phyloP scores from a whole-genome alignment of 257 asterid genomes.

The Rubia yunnanensis region DNA sequence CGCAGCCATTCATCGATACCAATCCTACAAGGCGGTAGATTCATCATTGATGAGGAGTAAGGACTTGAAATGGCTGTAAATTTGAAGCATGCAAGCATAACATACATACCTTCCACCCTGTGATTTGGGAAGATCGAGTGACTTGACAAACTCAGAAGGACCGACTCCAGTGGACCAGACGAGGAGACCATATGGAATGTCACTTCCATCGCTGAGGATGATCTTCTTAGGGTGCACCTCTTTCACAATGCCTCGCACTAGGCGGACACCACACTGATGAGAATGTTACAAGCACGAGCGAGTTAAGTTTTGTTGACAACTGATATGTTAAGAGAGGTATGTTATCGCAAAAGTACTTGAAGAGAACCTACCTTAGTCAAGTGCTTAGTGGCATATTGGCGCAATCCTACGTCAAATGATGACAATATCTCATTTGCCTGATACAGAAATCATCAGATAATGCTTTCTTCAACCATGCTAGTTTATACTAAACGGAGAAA shows the following conservation, averaged over 20 bases:
- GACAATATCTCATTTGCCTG: slow-evolving; percentile 92
- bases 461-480: background rate
- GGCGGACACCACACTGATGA: slow-evolving; percentile 71
- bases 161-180: slow-evolving; percentile 98
- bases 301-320: no score
- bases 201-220: slow-evolving; percentile 83
- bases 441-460: background rate
- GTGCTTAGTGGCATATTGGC: slow-evolving; percentile 87
- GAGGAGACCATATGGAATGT: slow-evolving; percentile 88
- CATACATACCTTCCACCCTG: slow-evolving; percentile 77
- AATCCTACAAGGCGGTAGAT: slow-evolving; percentile 32
- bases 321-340: no score
- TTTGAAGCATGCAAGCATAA: background rate
- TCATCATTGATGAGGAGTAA: background rate
- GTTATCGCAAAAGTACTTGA: background rate
- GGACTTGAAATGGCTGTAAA: background rate
- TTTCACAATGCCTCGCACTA: slow-evolving; percentile 79
- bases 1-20: slow-evolving; percentile 86
- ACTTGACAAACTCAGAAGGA: slow-evolving; percentile 60
- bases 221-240: slow-evolving; percentile 66
- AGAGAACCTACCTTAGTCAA: slow-evolving; percentile 60
- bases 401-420: slow-evolving; percentile 73
- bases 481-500: background rate
- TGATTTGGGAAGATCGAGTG: slow-evolving; percentile 64
- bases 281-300: background rate